A percentile compares a stretch with the other conserved stretches of the same genome.
Evolutionary conservation across 169 alveolate genomes (phyloP).

Genomic region (Cyclospora cayetanensis): DNA sequence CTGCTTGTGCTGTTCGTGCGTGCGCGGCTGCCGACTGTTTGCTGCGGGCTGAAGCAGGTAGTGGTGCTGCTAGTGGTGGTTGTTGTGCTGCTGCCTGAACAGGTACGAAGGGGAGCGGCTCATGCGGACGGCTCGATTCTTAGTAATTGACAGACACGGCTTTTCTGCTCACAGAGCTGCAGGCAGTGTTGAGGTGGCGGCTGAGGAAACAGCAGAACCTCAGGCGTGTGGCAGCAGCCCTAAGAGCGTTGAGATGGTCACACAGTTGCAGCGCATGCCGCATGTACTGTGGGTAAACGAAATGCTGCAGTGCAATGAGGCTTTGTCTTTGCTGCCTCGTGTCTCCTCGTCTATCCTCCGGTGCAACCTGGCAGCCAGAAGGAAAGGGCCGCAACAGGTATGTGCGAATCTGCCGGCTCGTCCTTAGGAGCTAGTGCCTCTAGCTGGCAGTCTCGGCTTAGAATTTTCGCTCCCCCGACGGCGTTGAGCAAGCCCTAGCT

Average conservation of each 20-base stretch:
- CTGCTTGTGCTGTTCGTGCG: slow-evolving; percentile 19
- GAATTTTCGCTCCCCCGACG: no score
- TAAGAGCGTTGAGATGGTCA: not conserved
- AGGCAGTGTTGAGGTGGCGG: not conserved
- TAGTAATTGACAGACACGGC: not conserved
- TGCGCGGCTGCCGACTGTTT: not conserved
- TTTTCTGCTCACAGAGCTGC: not conserved
- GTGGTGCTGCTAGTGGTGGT: not conserved
- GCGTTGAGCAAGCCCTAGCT: no score
- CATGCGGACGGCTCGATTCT: not conserved
- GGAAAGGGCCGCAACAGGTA: not conserved
- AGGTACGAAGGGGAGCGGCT: not conserved
- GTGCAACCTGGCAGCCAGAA: not conserved
- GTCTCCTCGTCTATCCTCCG: not conserved
- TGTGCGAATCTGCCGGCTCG: no score
- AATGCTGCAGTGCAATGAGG: not conserved
- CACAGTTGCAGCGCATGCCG: not conserved
- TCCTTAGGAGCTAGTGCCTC: no score
- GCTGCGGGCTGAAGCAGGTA: not conserved
- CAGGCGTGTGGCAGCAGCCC: slow-evolving; percentile 2
- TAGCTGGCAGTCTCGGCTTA: no score
- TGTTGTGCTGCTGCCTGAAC: not conserved
- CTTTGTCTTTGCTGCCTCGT: not conserved
- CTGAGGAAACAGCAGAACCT: not conserved
- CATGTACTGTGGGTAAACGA: not conserved